A percentile compares a stretch with the other conserved stretches of the same genome.
Evolutionary conservation across 345 rosid species (phyloP).

Genomic region (Citrus inodora): DNA sequence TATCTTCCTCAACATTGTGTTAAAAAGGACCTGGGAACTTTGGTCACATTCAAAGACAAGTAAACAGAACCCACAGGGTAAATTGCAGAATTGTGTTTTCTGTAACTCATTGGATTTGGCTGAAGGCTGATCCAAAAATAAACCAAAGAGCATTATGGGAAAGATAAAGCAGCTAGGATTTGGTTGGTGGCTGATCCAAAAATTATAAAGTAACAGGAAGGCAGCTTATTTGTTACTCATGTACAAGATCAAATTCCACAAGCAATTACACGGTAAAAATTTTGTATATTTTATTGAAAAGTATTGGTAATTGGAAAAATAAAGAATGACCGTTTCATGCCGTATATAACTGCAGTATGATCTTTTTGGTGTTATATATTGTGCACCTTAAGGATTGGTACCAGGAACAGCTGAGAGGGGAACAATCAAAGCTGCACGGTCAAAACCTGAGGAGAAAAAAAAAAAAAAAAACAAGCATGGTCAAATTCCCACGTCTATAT

Average conservation of each 20-base stretch:
- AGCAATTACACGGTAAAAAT: background rate
- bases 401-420: background rate
- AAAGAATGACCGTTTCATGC: conserved; percentile 1
- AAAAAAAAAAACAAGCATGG: conserved; percentile 3
- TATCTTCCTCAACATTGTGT: background rate
- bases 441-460: background rate
- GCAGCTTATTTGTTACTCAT: background rate
- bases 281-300: background rate
- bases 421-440: background rate
- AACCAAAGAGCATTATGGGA: background rate
- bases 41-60: background rate
- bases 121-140: background rate
- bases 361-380: background rate
- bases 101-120: background rate
- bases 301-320: background rate
- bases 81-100: background rate
- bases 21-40: background rate
- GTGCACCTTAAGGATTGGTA: conserved; percentile 4
- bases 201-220: background rate
- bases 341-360: conserved; percentile 1
- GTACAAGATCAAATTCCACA: background rate
- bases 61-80: background rate
- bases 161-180: background rate
- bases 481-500: background rate
- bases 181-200: background rate